Base-by-base conservation (phyloP, 345 rosid species). In the Salix udensis region DNA sequence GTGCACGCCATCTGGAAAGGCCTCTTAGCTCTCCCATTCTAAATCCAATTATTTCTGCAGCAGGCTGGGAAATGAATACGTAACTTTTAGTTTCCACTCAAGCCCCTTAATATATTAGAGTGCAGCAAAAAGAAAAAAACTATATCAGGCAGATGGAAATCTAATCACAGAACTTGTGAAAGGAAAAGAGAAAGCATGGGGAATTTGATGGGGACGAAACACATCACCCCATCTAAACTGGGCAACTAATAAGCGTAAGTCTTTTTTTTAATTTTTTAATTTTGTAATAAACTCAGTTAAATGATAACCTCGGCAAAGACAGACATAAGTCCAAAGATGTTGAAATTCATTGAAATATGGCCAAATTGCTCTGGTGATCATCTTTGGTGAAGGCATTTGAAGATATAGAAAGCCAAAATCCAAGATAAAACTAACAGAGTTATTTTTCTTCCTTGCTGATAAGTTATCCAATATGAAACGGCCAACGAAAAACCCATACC, bases 11-110 rank as follows among this genome's bases (percentile, higher is more conserved):
- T 85, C 91, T 89, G 64, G 98, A 93, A 81, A 91, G 94, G 48
- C 97, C 96, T 84, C 88, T 88, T 67, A 95, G 87, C 86, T 95
- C 98, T 83, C 96, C 97, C 92, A 95, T 87, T 85, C 97, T 88
- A 78, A 95, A 95, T 78, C 88, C 94, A 76, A 95, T 91, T 65
- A 90, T 91, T 84, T 94, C 98, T 86, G 94, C 97, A 72, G 97
- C 91, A 81, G 98, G 98, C 98, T 89, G 87, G 71, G 83, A 84
- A 86, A 85, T 73, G 82, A 80, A 83, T 64, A 78, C 39, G 70
- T 60, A 79, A 78, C 84, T 75, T 73, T 88, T 79, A 87, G 86
- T 74, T 77, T 80, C 74, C 76, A 73, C 68, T 72, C 81, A 76
- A 64, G 72, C 67, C 71, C 76, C 78, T 76, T 80, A 52, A 36